Evolutionary conservation across 2,329 filamentous ascomycete species (phyloP).

Genomic region (Orbilia quercus): DNA sequence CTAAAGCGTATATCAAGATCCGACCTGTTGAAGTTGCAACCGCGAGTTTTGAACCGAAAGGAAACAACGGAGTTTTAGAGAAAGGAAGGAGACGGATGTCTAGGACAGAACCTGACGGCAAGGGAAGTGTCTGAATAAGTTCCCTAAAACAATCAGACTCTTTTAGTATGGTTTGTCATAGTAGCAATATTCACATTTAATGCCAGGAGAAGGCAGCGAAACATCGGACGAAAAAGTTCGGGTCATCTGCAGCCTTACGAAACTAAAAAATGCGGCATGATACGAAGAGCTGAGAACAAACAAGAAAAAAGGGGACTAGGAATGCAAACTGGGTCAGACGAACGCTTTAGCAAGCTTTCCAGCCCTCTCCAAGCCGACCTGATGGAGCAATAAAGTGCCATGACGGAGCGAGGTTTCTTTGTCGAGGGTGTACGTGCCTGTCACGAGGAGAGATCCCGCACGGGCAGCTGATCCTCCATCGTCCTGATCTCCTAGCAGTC

Average conservation of each 20-base stretch:
- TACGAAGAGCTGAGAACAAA: background rate
- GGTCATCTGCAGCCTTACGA: conserved; percentile 49
- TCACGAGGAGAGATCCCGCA: conserved; percentile 48
- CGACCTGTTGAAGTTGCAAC: conserved; percentile 45
- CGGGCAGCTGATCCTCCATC: conserved; percentile 47
- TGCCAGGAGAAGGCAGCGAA: background rate
- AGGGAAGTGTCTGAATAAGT: conserved; percentile 12
- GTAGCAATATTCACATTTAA: no score
- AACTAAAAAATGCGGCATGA: conserved; percentile 4
- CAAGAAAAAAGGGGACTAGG: background rate
- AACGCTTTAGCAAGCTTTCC: conserved; percentile 27
- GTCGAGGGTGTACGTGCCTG: conserved; percentile 56
- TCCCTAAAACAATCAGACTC: conserved; percentile 31
- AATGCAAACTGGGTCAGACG: conserved; percentile 32
- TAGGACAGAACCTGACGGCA: conserved; percentile 44
- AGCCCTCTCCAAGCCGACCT: conserved; percentile 20
- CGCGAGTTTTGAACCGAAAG: conserved; percentile 13
- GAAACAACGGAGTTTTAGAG: conserved; percentile 13
- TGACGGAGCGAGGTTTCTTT: conserved; percentile 43
- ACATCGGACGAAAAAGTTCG: conserved; percentile 15
- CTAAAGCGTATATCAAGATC: conserved; percentile 27
- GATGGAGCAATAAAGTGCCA: conserved; percentile 49
- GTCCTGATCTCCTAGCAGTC: conserved; percentile 8
- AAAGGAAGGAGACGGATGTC: conserved; percentile 35
- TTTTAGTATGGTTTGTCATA: no score